Evolutionary conservation across 306 rosid species (phyloP), one percentile per base, ranked within the genome.

Genomic region (Senna tora): DNA sequence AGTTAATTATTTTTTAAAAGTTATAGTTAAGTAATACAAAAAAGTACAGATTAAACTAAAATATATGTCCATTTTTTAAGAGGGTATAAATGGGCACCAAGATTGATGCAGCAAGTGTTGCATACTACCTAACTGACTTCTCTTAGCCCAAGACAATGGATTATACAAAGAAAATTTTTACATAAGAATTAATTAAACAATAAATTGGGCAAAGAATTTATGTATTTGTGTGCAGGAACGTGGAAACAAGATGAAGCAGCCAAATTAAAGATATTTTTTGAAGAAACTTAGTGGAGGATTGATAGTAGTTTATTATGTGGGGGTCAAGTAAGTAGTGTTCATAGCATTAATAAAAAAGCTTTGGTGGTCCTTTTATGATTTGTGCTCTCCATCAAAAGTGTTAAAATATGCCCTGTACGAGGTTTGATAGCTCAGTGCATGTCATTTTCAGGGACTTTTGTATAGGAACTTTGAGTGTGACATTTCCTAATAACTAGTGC

Each of bases 401-500:
- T 17, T 22, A 17, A 42, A 63, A 63, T 10, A 41, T 39, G 33
- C 0, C 0, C 22, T 3, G 53, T 64, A 42, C 54, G 69, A 64
- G 69, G 69, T 21, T 21, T 43, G 53, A 6, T 5, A 13, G 36
- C 25, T 7, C 28, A 21, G 7, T 22, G 54, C 38, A 42, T 22
- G 36, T 22, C 53, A 42, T 21, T 64, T 21, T 64, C 69, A 3
- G 14, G 60, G 60, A 22, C 36, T 4, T 0, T 25, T 6, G 22
- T 22, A 16, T 17, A 1, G 55, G 55, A 50, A 50, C 17, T 16
- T 19, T 11, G 2, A 33, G 45, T 9, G 30, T n/a, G 28, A 22
- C 46, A 11, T 60, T 11, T n/a, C 47, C 1, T 60, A 4, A 3
- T 0, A 58, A 21, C 33, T 7, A 32, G 83, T 65, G 90, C 81